Evolutionary conservation across 345 rosid species (phyloP).

Genomic region (Brassica juncea): DNA sequence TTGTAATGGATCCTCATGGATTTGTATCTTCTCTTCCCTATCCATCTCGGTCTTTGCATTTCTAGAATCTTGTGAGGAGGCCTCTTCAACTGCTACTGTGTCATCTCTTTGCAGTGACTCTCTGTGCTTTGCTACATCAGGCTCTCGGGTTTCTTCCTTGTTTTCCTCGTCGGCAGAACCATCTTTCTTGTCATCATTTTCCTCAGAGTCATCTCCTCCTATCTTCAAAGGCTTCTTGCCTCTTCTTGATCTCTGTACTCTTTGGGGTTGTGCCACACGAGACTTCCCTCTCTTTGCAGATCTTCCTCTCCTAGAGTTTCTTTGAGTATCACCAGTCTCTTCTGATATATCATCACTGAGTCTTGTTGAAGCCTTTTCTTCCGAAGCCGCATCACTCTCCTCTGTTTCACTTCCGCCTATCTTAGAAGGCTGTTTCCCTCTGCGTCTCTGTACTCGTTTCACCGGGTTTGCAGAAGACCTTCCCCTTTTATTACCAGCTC

Average conservation of each 20-base stretch:
- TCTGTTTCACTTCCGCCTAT: slow-evolving; percentile 55
- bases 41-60: slow-evolving; percentile 10
- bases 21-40: slow-evolving; percentile 36
- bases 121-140: slow-evolving; percentile 12
- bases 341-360: slow-evolving; percentile 31
- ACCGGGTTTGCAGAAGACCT: slow-evolving; percentile 37
- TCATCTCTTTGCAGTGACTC: slow-evolving; percentile 32
- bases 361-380: slow-evolving; percentile 32
- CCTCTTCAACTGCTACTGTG: slow-evolving; percentile 36
- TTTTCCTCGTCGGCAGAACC: slow-evolving; percentile 13
- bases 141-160: slow-evolving; percentile 36
- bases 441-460: slow-evolving; percentile 49
- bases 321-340: slow-evolving; percentile 24
- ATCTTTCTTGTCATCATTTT: slow-evolving; percentile 34
- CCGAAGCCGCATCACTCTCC: slow-evolving; percentile 44
- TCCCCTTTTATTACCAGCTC: slow-evolving; percentile 44
- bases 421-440: slow-evolving; percentile 57
- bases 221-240: slow-evolving; percentile 58
- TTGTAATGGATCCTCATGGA: slow-evolving; percentile 71
- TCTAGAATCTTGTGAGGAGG: slow-evolving; percentile 24
- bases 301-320: slow-evolving; percentile 26
- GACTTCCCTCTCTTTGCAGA: slow-evolving; percentile 29
- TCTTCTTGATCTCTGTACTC: slow-evolving; percentile 34
- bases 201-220: slow-evolving; percentile 54
- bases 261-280: slow-evolving; percentile 33